Evolutionary conservation across 306 rosid genomes (phyloP).

Genomic region (Sphenostylis stenocarpa): DNA sequence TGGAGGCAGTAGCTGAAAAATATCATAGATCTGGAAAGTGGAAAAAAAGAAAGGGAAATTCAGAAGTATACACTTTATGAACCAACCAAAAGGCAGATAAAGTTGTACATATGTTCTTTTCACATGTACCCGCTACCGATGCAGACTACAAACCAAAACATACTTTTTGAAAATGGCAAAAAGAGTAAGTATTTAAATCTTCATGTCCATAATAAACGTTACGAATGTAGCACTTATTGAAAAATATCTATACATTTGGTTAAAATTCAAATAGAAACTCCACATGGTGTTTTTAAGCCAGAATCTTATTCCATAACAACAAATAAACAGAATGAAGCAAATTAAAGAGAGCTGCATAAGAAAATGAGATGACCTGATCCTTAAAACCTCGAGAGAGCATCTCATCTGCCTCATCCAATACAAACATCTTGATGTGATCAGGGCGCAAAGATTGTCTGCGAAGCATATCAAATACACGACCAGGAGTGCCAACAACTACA

Average conservation of each 20-base stretch:
- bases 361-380: constrained; percentile 57
- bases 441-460: constrained; percentile 18
- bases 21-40: constrained; percentile 66
- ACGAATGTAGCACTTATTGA: not conserved
- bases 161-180: not conserved
- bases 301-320: not conserved
- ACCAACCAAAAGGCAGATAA: not conserved
- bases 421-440: constrained; percentile 6
- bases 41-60: not conserved
- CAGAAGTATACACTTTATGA: not conserved
- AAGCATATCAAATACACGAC: constrained; percentile 19
- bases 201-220: not conserved
- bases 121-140: not conserved
- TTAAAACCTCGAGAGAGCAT: constrained; percentile 83
- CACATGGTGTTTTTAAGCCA: not conserved
- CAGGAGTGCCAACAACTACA: constrained; percentile 17
- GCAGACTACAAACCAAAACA: not conserved
- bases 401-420: constrained; percentile 60
- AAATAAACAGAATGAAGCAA: not conserved
- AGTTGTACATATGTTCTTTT: not conserved
- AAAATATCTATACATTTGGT: not conserved
- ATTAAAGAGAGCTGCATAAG: not conserved
- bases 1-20: constrained; percentile 76
- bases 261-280: not conserved
- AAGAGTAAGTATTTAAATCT: not conserved